Conservation (phyloP, 176 grass and related monocot species). For the Lolium rigidum region DNA sequence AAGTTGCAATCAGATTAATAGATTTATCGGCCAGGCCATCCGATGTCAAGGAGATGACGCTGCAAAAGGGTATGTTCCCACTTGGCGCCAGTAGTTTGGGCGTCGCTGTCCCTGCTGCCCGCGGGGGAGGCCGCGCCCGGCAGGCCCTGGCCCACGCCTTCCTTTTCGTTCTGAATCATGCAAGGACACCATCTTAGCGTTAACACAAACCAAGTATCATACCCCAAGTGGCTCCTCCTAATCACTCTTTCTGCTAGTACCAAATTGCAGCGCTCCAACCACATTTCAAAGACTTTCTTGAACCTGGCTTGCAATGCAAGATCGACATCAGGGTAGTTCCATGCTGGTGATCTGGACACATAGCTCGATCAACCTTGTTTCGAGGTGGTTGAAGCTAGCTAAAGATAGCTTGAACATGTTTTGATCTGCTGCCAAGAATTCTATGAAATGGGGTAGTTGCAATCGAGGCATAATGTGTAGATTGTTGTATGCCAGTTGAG, state of each 20-base stretch:
- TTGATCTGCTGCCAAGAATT: no score
- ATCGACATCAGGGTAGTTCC: background rate
- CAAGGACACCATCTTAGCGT: background rate
- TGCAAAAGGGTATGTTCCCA: constrained; percentile 47
- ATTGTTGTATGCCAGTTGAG: no score
- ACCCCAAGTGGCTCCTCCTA: constrained; percentile 34
- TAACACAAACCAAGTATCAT: background rate
- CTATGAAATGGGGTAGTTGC: background rate
- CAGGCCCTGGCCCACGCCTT: constrained; percentile 51
- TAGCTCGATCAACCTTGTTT: no score
- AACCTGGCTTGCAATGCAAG: background rate
- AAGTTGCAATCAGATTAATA: constrained; percentile 18
- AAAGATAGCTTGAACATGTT: no score
- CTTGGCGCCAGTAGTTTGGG: constrained; percentile 34
- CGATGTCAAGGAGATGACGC: constrained; percentile 25
- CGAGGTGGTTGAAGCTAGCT: no score
- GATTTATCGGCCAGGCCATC: background rate
- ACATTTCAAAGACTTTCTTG: background rate
- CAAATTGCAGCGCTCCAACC: background rate
- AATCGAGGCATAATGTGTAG: background rate
- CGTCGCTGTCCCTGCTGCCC: constrained; percentile 64
- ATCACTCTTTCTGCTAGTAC: background rate
- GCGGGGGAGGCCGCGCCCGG: constrained; percentile 55
- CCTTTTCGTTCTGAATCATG: background rate
- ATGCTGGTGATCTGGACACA: no score